Conservation (phyloP, 495 filamentous ascomycete species). For the Thozetella sp. region DNA sequence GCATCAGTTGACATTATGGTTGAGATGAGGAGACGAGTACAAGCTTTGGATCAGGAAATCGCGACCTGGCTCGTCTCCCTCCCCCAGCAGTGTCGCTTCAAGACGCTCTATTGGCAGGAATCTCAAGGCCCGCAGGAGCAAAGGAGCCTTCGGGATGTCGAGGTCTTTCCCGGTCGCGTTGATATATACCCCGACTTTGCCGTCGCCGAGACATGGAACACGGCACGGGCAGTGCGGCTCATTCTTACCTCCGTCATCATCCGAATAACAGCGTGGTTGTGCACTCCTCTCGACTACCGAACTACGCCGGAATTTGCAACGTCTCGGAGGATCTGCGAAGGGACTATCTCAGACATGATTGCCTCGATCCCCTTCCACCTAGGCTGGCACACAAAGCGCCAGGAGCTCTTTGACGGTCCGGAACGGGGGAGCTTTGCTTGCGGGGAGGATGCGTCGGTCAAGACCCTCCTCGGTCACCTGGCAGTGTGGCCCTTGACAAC, state of each 20-base stretch:
- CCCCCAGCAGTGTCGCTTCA: constrained; percentile 31
- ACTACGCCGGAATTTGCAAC: constrained; percentile 50
- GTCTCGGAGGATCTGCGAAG: constrained; percentile 34
- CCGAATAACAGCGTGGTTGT: constrained; percentile 48
- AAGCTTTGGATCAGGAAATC: constrained; percentile 40
- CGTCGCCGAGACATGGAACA: constrained; percentile 46
- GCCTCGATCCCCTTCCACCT: constrained; percentile 54
- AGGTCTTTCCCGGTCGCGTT: constrained; percentile 54
- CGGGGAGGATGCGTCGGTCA: constrained; percentile 32
- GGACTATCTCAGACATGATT: constrained; percentile 47
- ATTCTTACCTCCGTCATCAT: constrained; percentile 43
- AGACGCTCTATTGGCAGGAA: constrained; percentile 46
- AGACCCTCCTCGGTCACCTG: constrained; percentile 48
- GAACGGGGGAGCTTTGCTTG: constrained; percentile 32
- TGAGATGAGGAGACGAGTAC: constrained; percentile 32
- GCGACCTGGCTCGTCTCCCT: constrained; percentile 38
- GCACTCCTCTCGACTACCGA: constrained; percentile 49
- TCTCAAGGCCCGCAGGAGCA: constrained; percentile 20
- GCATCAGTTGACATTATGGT: constrained; percentile 34
- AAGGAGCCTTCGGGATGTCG: constrained; percentile 33
- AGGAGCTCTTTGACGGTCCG: constrained; percentile 12
- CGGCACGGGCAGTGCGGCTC: constrained; percentile 36
- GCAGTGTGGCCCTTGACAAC: constrained; percentile 31
- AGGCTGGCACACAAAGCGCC: constrained; percentile 41
- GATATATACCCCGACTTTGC: constrained; percentile 52